Conservation (phyloP, 169 alveolate species). For the Ichthyophthirius multifiliis region DNA sequence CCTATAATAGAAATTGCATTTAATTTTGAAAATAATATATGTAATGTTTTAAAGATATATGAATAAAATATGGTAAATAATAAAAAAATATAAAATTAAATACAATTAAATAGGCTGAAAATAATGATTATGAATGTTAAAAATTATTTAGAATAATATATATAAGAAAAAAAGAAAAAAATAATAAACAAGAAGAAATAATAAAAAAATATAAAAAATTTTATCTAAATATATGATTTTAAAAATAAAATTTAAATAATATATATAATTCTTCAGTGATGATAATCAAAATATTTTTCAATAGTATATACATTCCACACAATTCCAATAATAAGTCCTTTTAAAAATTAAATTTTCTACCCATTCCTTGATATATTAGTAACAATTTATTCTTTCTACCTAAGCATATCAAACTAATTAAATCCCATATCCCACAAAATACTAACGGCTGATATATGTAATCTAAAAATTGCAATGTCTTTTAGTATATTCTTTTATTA, state of each 20-base stretch:
- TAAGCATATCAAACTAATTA: background rate
- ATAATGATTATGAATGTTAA: background rate
- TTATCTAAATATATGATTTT: background rate
- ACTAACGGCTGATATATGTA: slow-evolving; percentile 1
- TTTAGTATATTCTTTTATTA: background rate
- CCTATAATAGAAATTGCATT: background rate
- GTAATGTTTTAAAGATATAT: background rate
- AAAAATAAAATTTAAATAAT: too few relatives aligned
- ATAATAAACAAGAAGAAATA: background rate
- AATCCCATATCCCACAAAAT: background rate
- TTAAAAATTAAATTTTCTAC: background rate
- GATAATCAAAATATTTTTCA: background rate
- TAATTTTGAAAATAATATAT: background rate
- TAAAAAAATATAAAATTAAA: background rate
- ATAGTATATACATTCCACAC: background rate
- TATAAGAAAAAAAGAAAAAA: background rate
- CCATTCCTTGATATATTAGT: background rate
- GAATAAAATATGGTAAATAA: background rate
- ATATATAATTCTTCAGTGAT: background rate
- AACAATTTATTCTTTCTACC: background rate
- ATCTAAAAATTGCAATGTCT: background rate
- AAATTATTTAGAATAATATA: background rate
- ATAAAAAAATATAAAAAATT: background rate
- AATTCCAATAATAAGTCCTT: background rate
- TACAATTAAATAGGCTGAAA: background rate